phyloP scores from a whole-genome alignment of 2,329 filamentous ascomycete genomes.

The Colletotrichum higginsianum region DNA sequence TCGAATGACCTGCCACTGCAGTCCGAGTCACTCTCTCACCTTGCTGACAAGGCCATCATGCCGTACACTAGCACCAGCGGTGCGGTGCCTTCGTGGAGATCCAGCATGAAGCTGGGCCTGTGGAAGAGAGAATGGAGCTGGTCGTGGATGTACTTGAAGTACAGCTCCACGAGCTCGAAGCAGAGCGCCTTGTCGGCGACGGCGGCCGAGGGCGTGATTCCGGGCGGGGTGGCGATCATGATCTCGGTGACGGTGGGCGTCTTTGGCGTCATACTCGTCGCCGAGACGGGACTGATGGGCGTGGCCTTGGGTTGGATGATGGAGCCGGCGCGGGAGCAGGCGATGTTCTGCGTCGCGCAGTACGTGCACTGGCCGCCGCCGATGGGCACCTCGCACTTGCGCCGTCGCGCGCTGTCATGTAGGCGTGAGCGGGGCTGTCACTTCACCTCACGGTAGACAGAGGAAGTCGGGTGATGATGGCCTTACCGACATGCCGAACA shows the following conservation, averaged over 20 bases:
- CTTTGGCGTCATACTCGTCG: conserved; percentile 27
- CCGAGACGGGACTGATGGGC: conserved; percentile 35
- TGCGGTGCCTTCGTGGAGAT: conserved; percentile 45
- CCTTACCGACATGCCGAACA: conserved; percentile 44
- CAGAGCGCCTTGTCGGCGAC: conserved; percentile 42
- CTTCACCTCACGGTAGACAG: not conserved
- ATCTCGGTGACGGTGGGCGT: conserved; percentile 37
- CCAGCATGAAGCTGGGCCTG: conserved; percentile 46
- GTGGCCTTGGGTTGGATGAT: conserved; percentile 43
- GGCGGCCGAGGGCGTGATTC: conserved; percentile 38
- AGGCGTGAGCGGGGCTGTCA: conserved; percentile 9
- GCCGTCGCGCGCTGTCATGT: conserved; percentile 40
- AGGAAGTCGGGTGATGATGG: not conserved
- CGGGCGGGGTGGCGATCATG: conserved; percentile 28
- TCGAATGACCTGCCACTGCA: not conserved
- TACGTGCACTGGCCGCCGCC: conserved; percentile 42
- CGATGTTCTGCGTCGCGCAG: conserved; percentile 42
- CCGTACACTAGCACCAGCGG: conserved; percentile 45
- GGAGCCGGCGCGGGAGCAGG: conserved; percentile 42
- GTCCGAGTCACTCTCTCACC: conserved; percentile 12
- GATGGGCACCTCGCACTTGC: conserved; percentile 42
- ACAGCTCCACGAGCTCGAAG: conserved; percentile 50
- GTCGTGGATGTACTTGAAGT: conserved; percentile 53
- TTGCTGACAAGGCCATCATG: conserved; percentile 47
- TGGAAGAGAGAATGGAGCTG: conserved; percentile 54